Conservation (phyloP, 2,329 filamentous ascomycete genomes). For the Massarina eburnea region DNA sequence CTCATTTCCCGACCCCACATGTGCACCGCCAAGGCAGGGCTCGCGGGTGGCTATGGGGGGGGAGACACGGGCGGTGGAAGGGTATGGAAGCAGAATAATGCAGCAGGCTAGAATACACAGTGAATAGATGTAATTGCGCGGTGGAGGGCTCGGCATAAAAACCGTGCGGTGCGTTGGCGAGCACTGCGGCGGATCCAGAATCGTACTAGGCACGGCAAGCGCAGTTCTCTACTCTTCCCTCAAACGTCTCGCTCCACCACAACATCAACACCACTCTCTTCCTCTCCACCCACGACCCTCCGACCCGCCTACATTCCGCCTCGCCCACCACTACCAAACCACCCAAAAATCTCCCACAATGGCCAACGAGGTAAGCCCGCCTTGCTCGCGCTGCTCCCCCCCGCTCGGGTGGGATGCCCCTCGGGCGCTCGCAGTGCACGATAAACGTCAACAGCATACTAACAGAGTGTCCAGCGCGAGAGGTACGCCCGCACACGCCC, state of each 20-base stretch:
- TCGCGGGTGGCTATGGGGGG: neutral
- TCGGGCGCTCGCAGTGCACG: constrained; percentile 33
- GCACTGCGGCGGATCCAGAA: too few relatives aligned
- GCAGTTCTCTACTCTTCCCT: constrained; percentile 27
- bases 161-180: too few relatives aligned
- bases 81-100: neutral
- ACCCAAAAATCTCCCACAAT: constrained; percentile 48
- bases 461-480: constrained; percentile 49
- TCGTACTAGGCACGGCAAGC: too few relatives aligned
- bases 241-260: constrained; percentile 12
- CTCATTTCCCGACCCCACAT: neutral
- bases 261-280: constrained; percentile 19
- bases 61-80: neutral
- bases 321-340: constrained; percentile 6
- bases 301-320: constrained; percentile 15
- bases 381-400: constrained; percentile 36
- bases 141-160: too few relatives aligned
- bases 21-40: neutral
- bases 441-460: constrained; percentile 39
- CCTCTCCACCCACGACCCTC: constrained; percentile 15
- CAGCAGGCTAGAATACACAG: too few relatives aligned
- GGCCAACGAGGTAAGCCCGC: constrained; percentile 63
- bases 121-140: too few relatives aligned
- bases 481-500: constrained; percentile 42
- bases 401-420: constrained; percentile 45